Evolutionary conservation across 345 rosid genomes (phyloP).

Genomic region (Salix viminalis): DNA sequence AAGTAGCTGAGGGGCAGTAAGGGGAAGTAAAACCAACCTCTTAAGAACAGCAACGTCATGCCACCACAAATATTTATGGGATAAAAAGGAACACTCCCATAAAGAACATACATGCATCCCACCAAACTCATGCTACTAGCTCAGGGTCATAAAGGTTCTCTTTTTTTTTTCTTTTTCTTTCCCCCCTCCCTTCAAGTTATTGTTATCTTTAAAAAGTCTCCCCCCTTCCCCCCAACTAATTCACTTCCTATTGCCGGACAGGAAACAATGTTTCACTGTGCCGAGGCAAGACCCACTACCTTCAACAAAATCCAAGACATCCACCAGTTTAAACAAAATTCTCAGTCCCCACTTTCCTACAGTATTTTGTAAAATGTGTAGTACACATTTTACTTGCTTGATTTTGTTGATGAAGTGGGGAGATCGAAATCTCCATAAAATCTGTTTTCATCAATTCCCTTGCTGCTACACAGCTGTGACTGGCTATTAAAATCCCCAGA

Average conservation of each 20-base stretch:
- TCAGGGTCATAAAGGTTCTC: conserved; percentile 5
- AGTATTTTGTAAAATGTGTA: conserved; percentile 1
- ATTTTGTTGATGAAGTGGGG: conserved; percentile 1
- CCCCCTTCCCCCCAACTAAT: background rate
- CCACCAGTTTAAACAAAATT: conserved; percentile 2
- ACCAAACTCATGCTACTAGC: conserved; percentile 20
- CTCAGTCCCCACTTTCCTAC: conserved; percentile 8
- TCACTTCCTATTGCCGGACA: background rate
- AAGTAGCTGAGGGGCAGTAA: conserved; percentile 25
- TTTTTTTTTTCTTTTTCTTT: background rate
- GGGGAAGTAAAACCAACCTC: conserved; percentile 17
- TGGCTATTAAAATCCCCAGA: conserved; percentile 17
- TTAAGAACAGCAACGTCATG: background rate
- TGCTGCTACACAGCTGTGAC: conserved; percentile 5
- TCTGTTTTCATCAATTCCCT: conserved; percentile 5
- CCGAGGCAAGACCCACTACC: conserved; percentile 9
- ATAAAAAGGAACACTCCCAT: background rate
- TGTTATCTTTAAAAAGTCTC: background rate
- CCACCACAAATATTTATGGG: conserved; percentile 9
- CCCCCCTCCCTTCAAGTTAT: background rate
- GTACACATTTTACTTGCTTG: conserved; percentile 9
- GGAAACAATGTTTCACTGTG: conserved; percentile 6
- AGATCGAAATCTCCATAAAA: conserved; percentile 6
- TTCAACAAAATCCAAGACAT: conserved; percentile 6
- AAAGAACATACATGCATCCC: conserved; percentile 9